Percentiles rank a stretch among this genome's conserved stretches.
Conservation (phyloP, 2,329 filamentous ascomycete genomes). For the Bipolaris sorokiniana region DNA sequence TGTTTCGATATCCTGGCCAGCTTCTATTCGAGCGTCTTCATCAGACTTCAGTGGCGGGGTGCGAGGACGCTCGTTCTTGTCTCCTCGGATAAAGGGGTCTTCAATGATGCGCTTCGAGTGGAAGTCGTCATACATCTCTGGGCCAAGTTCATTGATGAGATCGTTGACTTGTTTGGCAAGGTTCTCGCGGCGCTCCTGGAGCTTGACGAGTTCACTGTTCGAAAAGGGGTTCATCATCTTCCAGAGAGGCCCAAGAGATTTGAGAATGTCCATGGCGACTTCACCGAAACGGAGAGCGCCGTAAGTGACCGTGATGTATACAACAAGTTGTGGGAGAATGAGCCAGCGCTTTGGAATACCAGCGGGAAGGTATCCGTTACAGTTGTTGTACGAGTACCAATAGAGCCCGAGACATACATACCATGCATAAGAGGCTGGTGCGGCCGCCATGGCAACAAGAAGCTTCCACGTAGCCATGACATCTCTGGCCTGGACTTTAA, state of each 20-base stretch:
- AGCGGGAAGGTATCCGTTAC: slow-evolving; percentile 79
- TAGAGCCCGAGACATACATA: slow-evolving; percentile 42
- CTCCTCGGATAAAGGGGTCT: slow-evolving; percentile 38
- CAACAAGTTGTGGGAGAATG: slow-evolving; percentile 73
- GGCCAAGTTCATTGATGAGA: slow-evolving; percentile 92
- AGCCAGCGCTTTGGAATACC: slow-evolving; percentile 71
- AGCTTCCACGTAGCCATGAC: slow-evolving; percentile 53
- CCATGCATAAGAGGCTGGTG: slow-evolving; percentile 42
- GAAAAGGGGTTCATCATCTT: slow-evolving; percentile 84
- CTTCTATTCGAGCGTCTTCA: slow-evolving; percentile 23
- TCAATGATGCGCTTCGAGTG: slow-evolving; percentile 49
- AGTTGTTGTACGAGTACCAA: slow-evolving; percentile 63
- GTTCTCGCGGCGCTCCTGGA: slow-evolving; percentile 73
- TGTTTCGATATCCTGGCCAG: slow-evolving; percentile 26
- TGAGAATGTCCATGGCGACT: slow-evolving; percentile 98
- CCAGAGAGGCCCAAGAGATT: slow-evolving; percentile 86
- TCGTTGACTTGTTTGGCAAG: slow-evolving; percentile 85
- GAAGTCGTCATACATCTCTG: slow-evolving; percentile 95
- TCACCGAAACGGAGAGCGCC: slow-evolving; percentile 93
- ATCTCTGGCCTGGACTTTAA: slow-evolving; percentile 50
- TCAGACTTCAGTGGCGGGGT: slow-evolving; percentile 34
- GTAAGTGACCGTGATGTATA: slow-evolving; percentile 89
- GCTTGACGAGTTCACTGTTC: slow-evolving; percentile 79
- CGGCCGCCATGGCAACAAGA: slow-evolving; percentile 49
- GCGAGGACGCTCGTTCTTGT: slow-evolving; percentile 21